Evolutionary conservation across 257 asterid genomes (phyloP), one percentile per base, ranked within the genome.

Genomic region (Plantago elongata): DNA sequence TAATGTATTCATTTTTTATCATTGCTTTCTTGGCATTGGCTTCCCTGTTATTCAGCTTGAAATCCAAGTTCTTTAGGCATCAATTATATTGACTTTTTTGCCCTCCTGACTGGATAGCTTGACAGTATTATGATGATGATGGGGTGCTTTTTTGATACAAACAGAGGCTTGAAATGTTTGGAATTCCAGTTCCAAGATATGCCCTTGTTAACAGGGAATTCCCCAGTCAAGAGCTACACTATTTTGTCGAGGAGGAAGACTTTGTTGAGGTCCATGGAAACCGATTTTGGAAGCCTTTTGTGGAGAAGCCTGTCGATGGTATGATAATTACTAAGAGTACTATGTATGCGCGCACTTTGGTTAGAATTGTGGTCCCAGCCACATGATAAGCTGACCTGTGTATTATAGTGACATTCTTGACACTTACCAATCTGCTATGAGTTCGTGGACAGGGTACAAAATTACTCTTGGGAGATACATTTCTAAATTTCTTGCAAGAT

Each of bases 261-360:
- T 92, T 79, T 80, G 90, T 92, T 71, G 99, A 92, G 74, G 96
- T 92, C 37, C 94, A 78, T 57, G 96, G 97, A 37, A 74, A 77
- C 61, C 80, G 95, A 29, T 92, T 92, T 74, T 88, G 93, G 90
- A 92, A 92, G 67, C 99, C 99, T 45, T 89, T 92, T 72, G 99
- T 92, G 69, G 99, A 92, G 86, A 92, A 92, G 77, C 99, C 99
- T 58, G 78, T 92, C 67, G 71, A 89, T 73, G 97, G 99, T 89
- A 82, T 62, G 72, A 63, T 58, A 15, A 16, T 47, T 66, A 42
- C 12, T 9, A 11, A 45, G 15, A 16, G 5, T 17, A 49, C 49
- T 43, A 18, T 38, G 44, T 60, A 16, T 56, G 42, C 45, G 40
- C 38, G 42, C 65, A 13, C 51, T 64, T 54, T 54, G 42, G 58